Evolutionary conservation across 805 yeast species (phyloP).

Genomic region (Maudiozyma saulgeensis): DNA sequence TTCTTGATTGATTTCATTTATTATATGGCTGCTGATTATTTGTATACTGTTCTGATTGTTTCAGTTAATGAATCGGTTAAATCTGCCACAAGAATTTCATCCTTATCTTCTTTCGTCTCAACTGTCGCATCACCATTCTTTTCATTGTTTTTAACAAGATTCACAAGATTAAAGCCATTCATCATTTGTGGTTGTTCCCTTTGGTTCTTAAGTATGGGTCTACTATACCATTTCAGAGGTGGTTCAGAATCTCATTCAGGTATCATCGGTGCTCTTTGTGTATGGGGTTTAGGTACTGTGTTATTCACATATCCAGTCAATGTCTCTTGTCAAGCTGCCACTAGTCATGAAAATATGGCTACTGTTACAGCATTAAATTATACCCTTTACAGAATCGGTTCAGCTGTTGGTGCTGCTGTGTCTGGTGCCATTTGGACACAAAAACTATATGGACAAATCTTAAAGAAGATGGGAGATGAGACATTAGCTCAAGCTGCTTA

Average conservation of each 20-base stretch:
- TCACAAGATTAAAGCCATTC: conserved; percentile 48
- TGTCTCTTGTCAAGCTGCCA: conserved; percentile 50
- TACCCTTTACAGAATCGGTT: conserved; percentile 53
- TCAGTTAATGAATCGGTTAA: conserved; percentile 48
- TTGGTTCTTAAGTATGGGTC: conserved; percentile 56
- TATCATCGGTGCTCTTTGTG: conserved; percentile 54
- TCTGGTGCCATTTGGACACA: conserved; percentile 72
- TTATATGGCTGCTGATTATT: conserved; percentile 60
- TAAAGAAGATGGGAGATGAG: conserved; percentile 31
- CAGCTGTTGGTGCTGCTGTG: conserved; percentile 53
- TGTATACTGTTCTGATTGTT: conserved; percentile 58
- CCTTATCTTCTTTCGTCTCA: conserved; percentile 56
- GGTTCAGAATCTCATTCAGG: conserved; percentile 43
- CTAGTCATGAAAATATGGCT: conserved; percentile 62
- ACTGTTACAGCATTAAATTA: conserved; percentile 50
- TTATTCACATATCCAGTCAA: conserved; percentile 58
- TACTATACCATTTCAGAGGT: conserved; percentile 47
- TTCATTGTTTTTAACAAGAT: conserved; percentile 41
- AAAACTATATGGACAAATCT: conserved; percentile 38
- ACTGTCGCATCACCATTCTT: conserved; percentile 50
- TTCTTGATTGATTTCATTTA: conserved; percentile 51
- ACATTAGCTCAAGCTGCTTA: conserved; percentile 40
- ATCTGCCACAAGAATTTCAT: conserved; percentile 57
- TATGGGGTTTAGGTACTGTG: conserved; percentile 64
- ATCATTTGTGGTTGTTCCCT: conserved; percentile 47